Conservation (phyloP, 2,329 filamentous ascomycete species). For the Alternaria brassicicola region DNA sequence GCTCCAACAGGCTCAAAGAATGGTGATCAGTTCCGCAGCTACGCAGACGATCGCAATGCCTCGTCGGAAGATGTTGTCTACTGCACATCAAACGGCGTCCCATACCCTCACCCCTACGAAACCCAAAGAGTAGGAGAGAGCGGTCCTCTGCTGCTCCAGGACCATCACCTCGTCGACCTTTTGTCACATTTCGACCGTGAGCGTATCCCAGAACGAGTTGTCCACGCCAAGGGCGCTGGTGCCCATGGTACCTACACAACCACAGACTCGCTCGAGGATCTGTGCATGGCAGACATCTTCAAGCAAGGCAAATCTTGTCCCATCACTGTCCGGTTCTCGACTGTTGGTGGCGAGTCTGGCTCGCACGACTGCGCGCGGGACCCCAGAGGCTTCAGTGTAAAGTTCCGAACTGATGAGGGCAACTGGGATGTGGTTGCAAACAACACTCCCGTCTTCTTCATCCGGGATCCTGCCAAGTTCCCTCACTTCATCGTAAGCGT, state of each 20-base stretch:
- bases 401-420: conserved; percentile 76
- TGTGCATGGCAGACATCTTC: conserved; percentile 56
- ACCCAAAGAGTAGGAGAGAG: conserved; percentile 62
- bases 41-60: conserved; percentile 54
- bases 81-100: conserved; percentile 62
- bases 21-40: conserved; percentile 50
- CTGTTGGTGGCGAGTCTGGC: conserved; percentile 75
- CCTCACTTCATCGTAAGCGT: conserved; percentile 61
- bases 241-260: conserved; percentile 57
- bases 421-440: conserved; percentile 76
- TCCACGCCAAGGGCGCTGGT: conserved; percentile 58
- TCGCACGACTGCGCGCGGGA: conserved; percentile 75
- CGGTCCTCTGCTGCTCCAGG: conserved; percentile 63
- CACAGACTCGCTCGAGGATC: conserved; percentile 55
- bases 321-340: conserved; percentile 72
- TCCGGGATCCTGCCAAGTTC: conserved; percentile 73
- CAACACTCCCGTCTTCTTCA: conserved; percentile 77
- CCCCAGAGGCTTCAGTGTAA: conserved; percentile 73
- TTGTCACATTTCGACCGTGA: conserved; percentile 59
- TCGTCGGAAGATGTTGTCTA: conserved; percentile 57
- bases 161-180: conserved; percentile 58
- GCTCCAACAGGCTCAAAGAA: conserved; percentile 34
- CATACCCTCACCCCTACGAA: conserved; percentile 65
- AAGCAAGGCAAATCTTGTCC: conserved; percentile 72
- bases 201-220: conserved; percentile 58